A percentile compares a stretch with the other conserved stretches of the same genome.
Evolutionary conservation across 306 rosid species (phyloP).

Genomic region (Geum urbanum): DNA sequence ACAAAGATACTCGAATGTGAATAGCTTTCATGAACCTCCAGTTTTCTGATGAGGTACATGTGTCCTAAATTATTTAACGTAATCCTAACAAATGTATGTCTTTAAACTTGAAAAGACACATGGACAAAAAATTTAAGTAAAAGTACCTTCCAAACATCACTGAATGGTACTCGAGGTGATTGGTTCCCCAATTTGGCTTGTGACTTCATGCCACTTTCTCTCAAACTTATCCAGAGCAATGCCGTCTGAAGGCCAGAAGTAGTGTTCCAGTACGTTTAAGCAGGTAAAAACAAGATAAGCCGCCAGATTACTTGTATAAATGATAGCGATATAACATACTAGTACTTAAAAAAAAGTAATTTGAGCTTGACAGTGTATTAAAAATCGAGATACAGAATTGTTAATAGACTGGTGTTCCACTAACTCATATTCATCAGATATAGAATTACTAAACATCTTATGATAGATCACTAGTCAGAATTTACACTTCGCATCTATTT

Average conservation of each 20-base stretch:
- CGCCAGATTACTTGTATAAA: not conserved
- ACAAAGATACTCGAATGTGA: conserved; percentile 81
- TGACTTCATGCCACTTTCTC: conserved; percentile 66
- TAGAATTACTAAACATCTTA: not conserved
- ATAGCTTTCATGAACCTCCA: no score
- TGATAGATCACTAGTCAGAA: conserved; percentile 2
- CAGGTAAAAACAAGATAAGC: conserved; percentile 21
- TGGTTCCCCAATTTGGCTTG: conserved; percentile 48
- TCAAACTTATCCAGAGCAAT: conserved; percentile 50
- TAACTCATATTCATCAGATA: not conserved
- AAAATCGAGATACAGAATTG: not conserved
- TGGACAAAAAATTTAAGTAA: not conserved
- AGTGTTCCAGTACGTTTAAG: conserved; percentile 44
- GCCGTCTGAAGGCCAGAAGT: conserved; percentile 68
- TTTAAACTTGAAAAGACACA: conserved; percentile 15
- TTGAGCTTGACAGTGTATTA: not conserved
- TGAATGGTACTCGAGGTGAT: conserved; percentile 42
- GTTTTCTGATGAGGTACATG: conserved; percentile 77
- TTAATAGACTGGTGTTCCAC: not conserved
- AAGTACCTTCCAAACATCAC: conserved; percentile 95
- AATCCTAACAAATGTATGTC: conserved; percentile 15
- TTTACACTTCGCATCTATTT: not conserved
- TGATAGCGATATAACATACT: not conserved
- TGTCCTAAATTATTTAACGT: conserved; percentile 21
- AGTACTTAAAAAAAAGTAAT: not conserved